Evolutionary conservation across 371 early-diverging fungal species (phyloP).

Genomic region (Chytridiales sp.): DNA sequence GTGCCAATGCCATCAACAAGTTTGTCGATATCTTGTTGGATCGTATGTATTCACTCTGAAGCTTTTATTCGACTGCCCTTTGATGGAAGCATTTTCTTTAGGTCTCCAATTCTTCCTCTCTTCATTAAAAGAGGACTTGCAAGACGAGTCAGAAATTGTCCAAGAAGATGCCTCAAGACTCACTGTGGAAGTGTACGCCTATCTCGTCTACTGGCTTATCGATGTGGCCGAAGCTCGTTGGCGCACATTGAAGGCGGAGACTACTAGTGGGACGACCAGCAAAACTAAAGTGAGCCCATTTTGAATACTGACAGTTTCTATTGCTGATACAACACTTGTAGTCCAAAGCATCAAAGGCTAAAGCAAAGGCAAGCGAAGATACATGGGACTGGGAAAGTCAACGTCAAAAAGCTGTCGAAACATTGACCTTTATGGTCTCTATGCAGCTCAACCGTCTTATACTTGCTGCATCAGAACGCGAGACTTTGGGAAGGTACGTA

Average conservation of each 20-base stretch:
- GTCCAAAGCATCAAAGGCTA: conserved; percentile 33
- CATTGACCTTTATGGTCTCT: conserved; percentile 57
- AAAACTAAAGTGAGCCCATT: conserved; percentile 7
- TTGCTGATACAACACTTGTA: too few species aligned
- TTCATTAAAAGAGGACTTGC: neutral
- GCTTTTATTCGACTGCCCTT: neutral
- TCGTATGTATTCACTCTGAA: conserved; percentile 41
- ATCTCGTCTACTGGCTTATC: conserved; percentile 37
- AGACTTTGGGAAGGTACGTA: conserved; percentile 63
- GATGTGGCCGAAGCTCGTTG: neutral
- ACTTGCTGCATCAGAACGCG: conserved; percentile 75
- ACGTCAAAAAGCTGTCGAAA: conserved; percentile 55
- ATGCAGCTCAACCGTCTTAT: conserved; percentile 75
- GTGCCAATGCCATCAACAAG: conserved; percentile 15
- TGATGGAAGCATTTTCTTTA: neutral
- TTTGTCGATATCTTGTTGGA: conserved; percentile 64
- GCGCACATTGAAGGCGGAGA: neutral
- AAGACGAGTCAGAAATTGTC: neutral
- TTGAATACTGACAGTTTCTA: neutral
- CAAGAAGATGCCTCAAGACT: conserved; percentile 26
- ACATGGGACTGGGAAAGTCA: conserved; percentile 60
- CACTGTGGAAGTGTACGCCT: conserved; percentile 75
- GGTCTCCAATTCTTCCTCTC: conserved; percentile 2
- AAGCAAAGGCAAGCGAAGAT: conserved; percentile 18
- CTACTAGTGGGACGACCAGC: conserved; percentile 17